Base-by-base conservation (phyloP, 169 alveolate genomes). In the Theileria parva region DNA sequence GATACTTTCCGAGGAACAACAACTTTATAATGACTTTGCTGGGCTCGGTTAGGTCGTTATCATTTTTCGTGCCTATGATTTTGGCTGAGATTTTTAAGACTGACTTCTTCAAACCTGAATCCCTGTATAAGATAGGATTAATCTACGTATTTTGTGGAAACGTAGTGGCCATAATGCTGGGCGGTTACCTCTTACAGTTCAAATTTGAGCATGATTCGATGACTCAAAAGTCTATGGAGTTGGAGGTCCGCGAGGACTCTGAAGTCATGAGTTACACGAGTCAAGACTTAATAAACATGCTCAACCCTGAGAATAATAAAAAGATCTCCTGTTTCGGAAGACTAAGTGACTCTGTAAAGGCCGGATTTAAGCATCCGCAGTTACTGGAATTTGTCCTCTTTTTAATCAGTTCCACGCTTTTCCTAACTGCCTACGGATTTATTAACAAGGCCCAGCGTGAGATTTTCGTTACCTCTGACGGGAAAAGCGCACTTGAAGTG, bases 361-460 rank as follows among this genome's bases (percentile, higher is more conserved):
- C 21, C 7, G 68, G 44, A 15, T 28, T 69, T 5, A 78, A 55
- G 73, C 73, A 74, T 15, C 57, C 48, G 23, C 60, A 48, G 51
- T 25, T 59, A 48, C 8, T 78, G 71, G 86, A 78, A 27, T 78
- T 57, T n/a, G 13, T 69, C 0, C 21, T 69, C 17, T 53, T 78
- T 44, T 2, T 37, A 39, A 55, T 19, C 2, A 50, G 66, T 0
- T 59, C 34, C 2, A 68, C 79, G 3, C 28, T 78, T n/a, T 78
- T 78, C 74, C 39, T 78, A 59, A 73, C 86, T 8, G 69, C 71
- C 11, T 68, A 68, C 27, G 86, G 71, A 34, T 78, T 78, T 50
- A 27, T 78, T 65, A 78, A 78, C 73, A 78, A 78, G 59, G 68
- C 86, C 15, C 86, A 78, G 34, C 79, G 80, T 30, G 74, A 78